Conservation (phyloP, 2,329 filamentous ascomycete species). For the Cladorrhinum sp. region DNA sequence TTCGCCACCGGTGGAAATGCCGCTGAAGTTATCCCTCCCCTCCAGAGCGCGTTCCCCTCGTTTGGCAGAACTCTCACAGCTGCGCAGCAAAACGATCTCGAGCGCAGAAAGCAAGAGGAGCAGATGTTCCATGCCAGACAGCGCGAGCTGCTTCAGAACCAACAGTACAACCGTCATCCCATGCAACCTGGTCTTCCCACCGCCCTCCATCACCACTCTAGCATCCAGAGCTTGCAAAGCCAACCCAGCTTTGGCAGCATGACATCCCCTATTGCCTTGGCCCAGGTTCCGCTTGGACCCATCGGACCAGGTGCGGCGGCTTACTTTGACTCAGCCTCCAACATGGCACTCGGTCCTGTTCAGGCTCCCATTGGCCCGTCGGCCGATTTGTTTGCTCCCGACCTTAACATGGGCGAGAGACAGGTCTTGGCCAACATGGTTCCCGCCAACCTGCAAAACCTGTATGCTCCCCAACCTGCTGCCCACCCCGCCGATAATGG, state of each 20-base stretch:
- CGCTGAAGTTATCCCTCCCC: slow-evolving; percentile 71
- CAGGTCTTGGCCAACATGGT: slow-evolving; percentile 48
- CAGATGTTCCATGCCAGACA: slow-evolving; percentile 96
- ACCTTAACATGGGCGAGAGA: slow-evolving; percentile 57
- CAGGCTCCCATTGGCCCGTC: slow-evolving; percentile 45
- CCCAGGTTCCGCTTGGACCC: slow-evolving; percentile 52
- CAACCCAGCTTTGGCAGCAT: slow-evolving; percentile 97
- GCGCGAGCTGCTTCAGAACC: slow-evolving; percentile 85
- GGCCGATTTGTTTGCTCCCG: slow-evolving; percentile 61
- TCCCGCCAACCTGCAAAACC: slow-evolving; percentile 31
- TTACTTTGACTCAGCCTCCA: slow-evolving; percentile 63
- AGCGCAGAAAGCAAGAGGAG: slow-evolving; percentile 95
- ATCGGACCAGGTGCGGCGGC: slow-evolving; percentile 57
- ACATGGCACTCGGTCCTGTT: slow-evolving; percentile 40
- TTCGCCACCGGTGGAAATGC: slow-evolving; percentile 48
- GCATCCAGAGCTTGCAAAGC: slow-evolving; percentile 91
- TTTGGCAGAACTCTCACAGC: slow-evolving; percentile 96
- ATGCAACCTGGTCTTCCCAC: slow-evolving; percentile 50
- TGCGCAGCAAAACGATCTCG: slow-evolving; percentile 95
- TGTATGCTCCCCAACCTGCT: slow-evolving; percentile 39
- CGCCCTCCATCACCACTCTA: slow-evolving; percentile 84
- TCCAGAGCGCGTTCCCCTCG: slow-evolving; percentile 89
- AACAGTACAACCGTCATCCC: slow-evolving; percentile 72
- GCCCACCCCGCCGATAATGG: slow-evolving; percentile 36
- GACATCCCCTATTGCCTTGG: slow-evolving; percentile 72